Percentiles rank a stretch among this genome's conserved stretches.
These are phyloP conservation scores for Aspergillus tamarii DNA, from an alignment of 2,329 filamentous ascomycete genomes.

Conservation along the genomic window DNA sequence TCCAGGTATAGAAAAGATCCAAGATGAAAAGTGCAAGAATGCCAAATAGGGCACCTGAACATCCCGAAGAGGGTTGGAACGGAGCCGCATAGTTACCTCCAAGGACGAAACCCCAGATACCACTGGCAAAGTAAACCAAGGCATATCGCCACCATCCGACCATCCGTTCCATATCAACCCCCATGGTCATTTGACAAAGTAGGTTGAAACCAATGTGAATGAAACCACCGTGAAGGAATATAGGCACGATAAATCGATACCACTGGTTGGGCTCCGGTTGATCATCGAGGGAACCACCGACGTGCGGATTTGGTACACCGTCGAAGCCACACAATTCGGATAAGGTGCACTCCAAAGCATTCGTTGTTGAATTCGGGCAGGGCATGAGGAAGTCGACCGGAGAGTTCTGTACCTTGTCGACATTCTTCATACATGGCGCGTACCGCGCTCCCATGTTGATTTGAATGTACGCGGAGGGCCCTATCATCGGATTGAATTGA, in stretches of 20 bases:
- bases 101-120: conserved; percentile 94
- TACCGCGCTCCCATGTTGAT: conserved; percentile 98
- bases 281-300: conserved; percentile 55
- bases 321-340: conserved; percentile 82
- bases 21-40: conserved; percentile 86
- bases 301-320: conserved; percentile 69
- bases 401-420: conserved; percentile 45
- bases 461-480: conserved; percentile 83
- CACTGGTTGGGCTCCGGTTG: conserved; percentile 81
- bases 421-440: conserved; percentile 90
- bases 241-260: conserved; percentile 94
- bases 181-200: conserved; percentile 85
- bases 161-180: conserved; percentile 85
- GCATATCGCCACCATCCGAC: conserved; percentile 89
- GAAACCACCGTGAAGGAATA: conserved; percentile 91
- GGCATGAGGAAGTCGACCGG: conserved; percentile 59
- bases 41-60: conserved; percentile 88
- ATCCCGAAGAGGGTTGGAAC: conserved; percentile 81
- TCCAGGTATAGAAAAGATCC: conserved; percentile 92
- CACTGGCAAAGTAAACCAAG: conserved; percentile 84
- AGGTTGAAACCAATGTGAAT: conserved; percentile 97
- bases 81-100: conserved; percentile 90
- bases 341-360: conserved; percentile 67
- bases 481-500: conserved; percentile 95
- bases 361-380: conserved; percentile 77